Base-by-base conservation (phyloP, 2,329 filamentous ascomycete genomes). In the Zasmidium citrigriseum region DNA sequence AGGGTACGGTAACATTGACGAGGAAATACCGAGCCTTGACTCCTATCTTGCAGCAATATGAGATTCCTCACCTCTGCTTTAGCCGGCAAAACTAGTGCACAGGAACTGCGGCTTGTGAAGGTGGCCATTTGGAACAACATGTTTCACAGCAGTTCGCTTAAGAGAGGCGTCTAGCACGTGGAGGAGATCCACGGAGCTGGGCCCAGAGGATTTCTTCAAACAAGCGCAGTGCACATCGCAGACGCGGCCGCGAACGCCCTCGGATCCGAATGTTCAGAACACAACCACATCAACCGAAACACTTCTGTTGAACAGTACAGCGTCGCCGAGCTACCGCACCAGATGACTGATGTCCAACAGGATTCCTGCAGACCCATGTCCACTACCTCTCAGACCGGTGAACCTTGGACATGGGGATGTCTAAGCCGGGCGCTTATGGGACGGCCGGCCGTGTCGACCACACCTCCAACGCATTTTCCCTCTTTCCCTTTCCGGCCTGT, bases 131-230 rank as follows among this genome's bases (percentile, higher is more conserved):
- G 25, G 50, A 52, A 29, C 27, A 52, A 29, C 14, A 25, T 24
- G 52, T 48, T 27, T 38, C 44, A 46, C 45, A 54, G 38, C 46
- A 23, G 47, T 52, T 25, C 34, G 50, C 50, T 52, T 20, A n/a
- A 10, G 16, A 12, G n/a, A 34, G 27, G 48, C 48, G 48, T 12
- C 24, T 51, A 51, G 48, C 48, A 51, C 48, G 48, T 34, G 48
- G 25, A 38, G n/a, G 22, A 5, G 29, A 52, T 34, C 50, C 50
- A 45, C 12, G 29, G 41, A 20, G 16, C 50, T 45, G 50, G 50
- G 12, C 25, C n/a, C 50, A 11, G 18, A 41, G 18, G 34, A 12
- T 14, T 34, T 44, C 50, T 34, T 44, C 50, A 24, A 52, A 52
- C 50, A 52, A 24, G 50, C 50, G 50, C 29, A 23, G 24, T 27